A percentile compares a stretch with the other conserved stretches of the same genome.
phyloP scores from a whole-genome alignment of 2,329 filamentous ascomycete species.

The Pseudogymnoascus sp. region DNA sequence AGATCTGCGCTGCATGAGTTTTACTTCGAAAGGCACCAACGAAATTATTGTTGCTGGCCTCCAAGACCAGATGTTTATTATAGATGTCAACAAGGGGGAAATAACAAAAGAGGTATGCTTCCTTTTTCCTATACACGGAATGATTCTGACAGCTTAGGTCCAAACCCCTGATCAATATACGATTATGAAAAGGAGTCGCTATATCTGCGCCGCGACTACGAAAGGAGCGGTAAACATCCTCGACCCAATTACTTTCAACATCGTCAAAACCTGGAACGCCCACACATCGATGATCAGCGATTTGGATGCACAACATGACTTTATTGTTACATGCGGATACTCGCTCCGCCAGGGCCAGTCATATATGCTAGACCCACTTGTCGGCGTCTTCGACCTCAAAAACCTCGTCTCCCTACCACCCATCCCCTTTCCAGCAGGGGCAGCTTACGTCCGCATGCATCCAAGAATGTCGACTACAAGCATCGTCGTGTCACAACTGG shows the following conservation, averaged over 20 bases:
- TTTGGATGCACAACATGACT: constrained; percentile 94
- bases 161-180: constrained; percentile 71
- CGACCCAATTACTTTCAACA: constrained; percentile 66
- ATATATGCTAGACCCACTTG: constrained; percentile 81
- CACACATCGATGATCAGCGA: constrained; percentile 86
- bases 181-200: constrained; percentile 83
- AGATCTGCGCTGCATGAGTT: constrained; percentile 90
- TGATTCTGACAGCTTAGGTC: constrained; percentile 42
- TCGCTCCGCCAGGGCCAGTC: constrained; percentile 72
- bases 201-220: constrained; percentile 85
- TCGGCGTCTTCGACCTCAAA: constrained; percentile 94
- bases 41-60: constrained; percentile 82
- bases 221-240: constrained; percentile 78
- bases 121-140: not conserved
- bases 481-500: constrained; percentile 84
- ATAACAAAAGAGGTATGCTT: constrained; percentile 55
- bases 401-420: constrained; percentile 80
- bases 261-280: constrained; percentile 83
- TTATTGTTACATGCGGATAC: constrained; percentile 90
- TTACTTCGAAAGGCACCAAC: constrained; percentile 74
- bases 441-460: constrained; percentile 93
- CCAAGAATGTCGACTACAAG: constrained; percentile 91
- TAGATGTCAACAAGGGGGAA: constrained; percentile 62
- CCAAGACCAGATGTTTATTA: constrained; percentile 76
- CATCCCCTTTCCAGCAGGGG: constrained; percentile 85